Evolutionary conservation across 225 moss, liverwort and hornwort genomes (phyloP), one percentile per base, ranked within the genome.

Genomic region (Thuidium tamariscinum): DNA sequence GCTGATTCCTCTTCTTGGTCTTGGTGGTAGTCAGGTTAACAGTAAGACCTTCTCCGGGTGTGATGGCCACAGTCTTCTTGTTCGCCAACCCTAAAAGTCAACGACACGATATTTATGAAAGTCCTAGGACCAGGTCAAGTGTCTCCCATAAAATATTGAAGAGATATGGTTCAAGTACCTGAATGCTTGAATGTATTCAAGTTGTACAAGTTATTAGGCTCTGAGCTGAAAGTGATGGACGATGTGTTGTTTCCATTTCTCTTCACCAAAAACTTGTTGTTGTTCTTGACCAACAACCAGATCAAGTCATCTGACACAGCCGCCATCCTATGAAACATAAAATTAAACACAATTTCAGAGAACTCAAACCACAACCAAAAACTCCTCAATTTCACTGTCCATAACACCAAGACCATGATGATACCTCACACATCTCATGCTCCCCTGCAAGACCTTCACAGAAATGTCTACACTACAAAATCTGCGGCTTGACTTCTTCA

Each of bases 191-290:
- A 96, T 22, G 91, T 92, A 83, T 96, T 98, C 91, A 95, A 82
- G 90, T 98, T 98, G 92, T 95, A 98, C 84, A 98, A 85, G 86
- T 98, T 98, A 90, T 96, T 96, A 15, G 93, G 91, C 93, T 96
- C 97, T 56, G 95, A 96, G 87, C 95, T 98, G 90, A 98, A 98
- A 83, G 95, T 95, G 48, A 98, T 91, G 80, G 97, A 98, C 63
- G 94, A 92, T n/a, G 92, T 95, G 86, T 90, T 93, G 89, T 98
- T 98, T 56, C 95, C 97, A 91, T 98, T 98, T 86, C 96, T 93
- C 92, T 96, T 98, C 63, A 98, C 97, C 92, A 96, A 84, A 55
- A 95, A 98, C 88, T 88, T 91, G 89, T 95, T 96, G 92, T 95
- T 95, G 83, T 94, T 98, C 96, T 95, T 98, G 74, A 98, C 80